Conservation (phyloP, 768 basidiomycete species). For the Pulveroboletus ravenelii region DNA sequence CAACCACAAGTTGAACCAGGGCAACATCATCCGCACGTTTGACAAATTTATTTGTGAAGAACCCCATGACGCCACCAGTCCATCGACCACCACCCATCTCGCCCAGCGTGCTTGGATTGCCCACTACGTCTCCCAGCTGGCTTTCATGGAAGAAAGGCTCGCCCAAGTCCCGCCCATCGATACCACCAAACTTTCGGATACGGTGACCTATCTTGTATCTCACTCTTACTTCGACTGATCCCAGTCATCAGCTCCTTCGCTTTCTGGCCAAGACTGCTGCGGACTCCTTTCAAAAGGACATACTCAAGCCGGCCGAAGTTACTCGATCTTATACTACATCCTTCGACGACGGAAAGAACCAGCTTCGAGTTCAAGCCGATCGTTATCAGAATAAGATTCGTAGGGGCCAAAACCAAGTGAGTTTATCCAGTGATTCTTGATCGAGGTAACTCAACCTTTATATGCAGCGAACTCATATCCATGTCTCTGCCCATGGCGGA, state of each 20-base stretch:
- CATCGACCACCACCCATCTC: slow-evolving; percentile 15
- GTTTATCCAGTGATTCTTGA: background rate
- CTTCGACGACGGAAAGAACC: slow-evolving; percentile 8
- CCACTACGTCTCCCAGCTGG: slow-evolving; percentile 26
- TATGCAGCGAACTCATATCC: slow-evolving; percentile 17
- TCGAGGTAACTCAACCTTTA: background rate
- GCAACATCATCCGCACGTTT: slow-evolving; percentile 19
- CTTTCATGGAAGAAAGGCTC: slow-evolving; percentile 19
- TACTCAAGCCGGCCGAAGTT: slow-evolving; percentile 24
- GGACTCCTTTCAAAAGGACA: slow-evolving; percentile 24
- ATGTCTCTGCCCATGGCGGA: slow-evolving; percentile 17
- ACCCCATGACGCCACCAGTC: background rate
- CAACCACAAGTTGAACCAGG: slow-evolving; percentile 1
- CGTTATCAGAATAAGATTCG: slow-evolving; percentile 31
- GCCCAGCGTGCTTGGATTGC: slow-evolving; percentile 31
- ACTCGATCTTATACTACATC: slow-evolving; percentile 19
- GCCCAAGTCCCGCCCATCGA: slow-evolving; percentile 22
- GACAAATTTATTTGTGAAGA: slow-evolving; percentile 2
- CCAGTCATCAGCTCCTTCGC: slow-evolving; percentile 16
- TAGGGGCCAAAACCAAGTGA: slow-evolving; percentile 36
- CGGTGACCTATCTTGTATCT: slow-evolving; percentile 8
- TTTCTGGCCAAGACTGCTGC: slow-evolving; percentile 26
- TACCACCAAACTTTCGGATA: slow-evolving; percentile 23
- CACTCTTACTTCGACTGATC: background rate
- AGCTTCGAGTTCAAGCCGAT: slow-evolving; percentile 16